Conservation (phyloP, 305 asterid species). For the Vinca major region DNA sequence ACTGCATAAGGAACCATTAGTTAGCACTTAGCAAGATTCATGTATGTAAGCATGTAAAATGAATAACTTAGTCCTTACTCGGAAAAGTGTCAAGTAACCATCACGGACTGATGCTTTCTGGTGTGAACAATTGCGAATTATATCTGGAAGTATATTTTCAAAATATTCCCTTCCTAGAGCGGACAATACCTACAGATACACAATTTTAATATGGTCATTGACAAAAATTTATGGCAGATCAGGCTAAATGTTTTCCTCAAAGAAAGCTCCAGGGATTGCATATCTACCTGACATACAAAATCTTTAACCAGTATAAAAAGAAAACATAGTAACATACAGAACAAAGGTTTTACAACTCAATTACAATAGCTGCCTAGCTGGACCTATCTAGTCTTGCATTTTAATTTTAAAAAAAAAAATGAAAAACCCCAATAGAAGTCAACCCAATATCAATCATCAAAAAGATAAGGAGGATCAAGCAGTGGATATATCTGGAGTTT, state of each 20-base stretch:
- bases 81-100: slow-evolving; percentile 86
- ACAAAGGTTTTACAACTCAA: neutral
- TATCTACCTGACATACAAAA: neutral
- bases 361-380: neutral
- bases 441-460: neutral
- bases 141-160: slow-evolving; percentile 84
- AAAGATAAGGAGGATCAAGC: neutral
- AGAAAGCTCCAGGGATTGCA: neutral
- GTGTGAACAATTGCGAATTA: slow-evolving; percentile 83
- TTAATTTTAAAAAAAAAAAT: too few relatives aligned
- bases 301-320: neutral
- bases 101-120: slow-evolving; percentile 93
- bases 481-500: neutral
- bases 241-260: neutral
- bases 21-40: neutral
- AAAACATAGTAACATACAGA: neutral
- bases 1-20: slow-evolving; percentile 38
- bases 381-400: neutral
- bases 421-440: neutral
- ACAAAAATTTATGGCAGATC: neutral
- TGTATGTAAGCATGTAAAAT: slow-evolving; percentile 8
- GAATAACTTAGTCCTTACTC: slow-evolving; percentile 35
- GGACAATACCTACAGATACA: slow-evolving; percentile 60
- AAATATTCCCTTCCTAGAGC: slow-evolving; percentile 88
- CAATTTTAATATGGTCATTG: neutral